Percentiles rank a stretch among this genome's conserved stretches.
Evolutionary conservation across 2,329 filamentous ascomycete species (phyloP).

Genomic region (Huntiella moniliformis): DNA sequence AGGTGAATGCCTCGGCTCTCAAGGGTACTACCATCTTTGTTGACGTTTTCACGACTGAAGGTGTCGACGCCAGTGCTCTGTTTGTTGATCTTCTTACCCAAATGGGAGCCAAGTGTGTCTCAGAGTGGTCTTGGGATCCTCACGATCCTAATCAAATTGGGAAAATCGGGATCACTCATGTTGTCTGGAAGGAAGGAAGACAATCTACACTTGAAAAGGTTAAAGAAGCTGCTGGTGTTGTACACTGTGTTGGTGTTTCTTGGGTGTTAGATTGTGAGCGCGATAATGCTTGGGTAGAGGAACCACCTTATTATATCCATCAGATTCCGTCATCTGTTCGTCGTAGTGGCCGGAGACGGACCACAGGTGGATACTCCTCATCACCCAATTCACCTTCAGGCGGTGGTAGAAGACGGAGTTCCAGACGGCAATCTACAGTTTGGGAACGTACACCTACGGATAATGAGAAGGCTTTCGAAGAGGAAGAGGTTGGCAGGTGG

Average conservation of each 20-base stretch:
- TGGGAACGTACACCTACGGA: constrained; percentile 39
- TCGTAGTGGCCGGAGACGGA: constrained; percentile 57
- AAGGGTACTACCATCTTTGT: constrained; percentile 62
- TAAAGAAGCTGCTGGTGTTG: constrained; percentile 48
- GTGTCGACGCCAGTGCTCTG: constrained; percentile 60
- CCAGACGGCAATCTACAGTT: constrained; percentile 31
- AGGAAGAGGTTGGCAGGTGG: constrained; percentile 24
- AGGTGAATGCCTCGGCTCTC: constrained; percentile 26
- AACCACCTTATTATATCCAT: constrained; percentile 50
- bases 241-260: constrained; percentile 70
- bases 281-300: constrained; percentile 59
- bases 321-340: constrained; percentile 36
- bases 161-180: constrained; percentile 65
- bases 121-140: constrained; percentile 47
- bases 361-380: constrained; percentile 42
- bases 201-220: constrained; percentile 69
- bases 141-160: constrained; percentile 17
- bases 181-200: constrained; percentile 76
- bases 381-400: constrained; percentile 30
- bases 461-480: constrained; percentile 15
- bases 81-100: constrained; percentile 62
- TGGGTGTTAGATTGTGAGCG: constrained; percentile 78
- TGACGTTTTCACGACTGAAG: constrained; percentile 68
- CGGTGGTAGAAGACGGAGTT: constrained; percentile 29
- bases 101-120: constrained; percentile 67